phyloP scores from a whole-genome alignment of 768 basidiomycete species.

The Leccinum rimulosum region DNA sequence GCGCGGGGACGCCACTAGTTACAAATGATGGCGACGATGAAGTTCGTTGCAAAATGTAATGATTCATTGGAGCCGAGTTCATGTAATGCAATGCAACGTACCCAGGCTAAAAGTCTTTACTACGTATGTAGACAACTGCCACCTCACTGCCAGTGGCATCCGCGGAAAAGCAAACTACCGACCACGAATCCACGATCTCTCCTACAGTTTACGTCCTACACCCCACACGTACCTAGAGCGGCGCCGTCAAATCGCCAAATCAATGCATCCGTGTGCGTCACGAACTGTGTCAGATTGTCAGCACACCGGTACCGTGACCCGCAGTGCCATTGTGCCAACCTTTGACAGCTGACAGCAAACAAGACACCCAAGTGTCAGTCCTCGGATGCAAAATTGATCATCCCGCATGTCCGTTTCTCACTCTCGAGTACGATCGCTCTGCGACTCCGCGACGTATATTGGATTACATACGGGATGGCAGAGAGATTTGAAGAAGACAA shows the following conservation, averaged over 20 bases:
- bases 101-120: no score
- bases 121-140: neutral
- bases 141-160: neutral
- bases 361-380: neutral
- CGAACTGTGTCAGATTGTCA: neutral
- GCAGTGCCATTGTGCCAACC: neutral
- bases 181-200: neutral
- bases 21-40: no score
- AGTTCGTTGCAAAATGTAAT: no score
- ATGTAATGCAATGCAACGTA: no score
- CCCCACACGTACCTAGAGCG: neutral
- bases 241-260: neutral
- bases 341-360: neutral
- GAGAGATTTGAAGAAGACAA: neutral
- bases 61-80: no score
- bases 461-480: neutral
- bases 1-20: no score
- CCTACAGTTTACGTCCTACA: neutral
- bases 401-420: neutral
- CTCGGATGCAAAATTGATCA: neutral
- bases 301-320: neutral
- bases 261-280: neutral
- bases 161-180: neutral
- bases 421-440: neutral
- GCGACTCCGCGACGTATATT: neutral